Evolutionary conservation across 192 early-diverging fungal species (phyloP), one percentile per base, ranked within the genome.

Genomic region (Spinellus fusiger): DNA sequence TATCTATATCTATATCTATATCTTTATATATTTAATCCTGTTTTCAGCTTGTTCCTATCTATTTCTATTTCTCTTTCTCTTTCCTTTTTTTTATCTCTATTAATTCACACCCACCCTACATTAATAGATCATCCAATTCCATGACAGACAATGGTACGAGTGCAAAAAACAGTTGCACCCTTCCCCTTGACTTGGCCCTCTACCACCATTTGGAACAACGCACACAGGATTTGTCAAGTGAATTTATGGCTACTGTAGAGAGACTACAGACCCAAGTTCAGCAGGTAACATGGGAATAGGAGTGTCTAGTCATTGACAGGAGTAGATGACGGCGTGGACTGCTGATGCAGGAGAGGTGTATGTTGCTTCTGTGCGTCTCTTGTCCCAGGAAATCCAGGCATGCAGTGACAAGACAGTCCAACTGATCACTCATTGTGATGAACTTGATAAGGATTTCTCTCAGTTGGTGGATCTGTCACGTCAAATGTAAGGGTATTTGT

Each of bases 381-480:
- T 72, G 26, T 16, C 31, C 3, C 33, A 44, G 1, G 59, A 60
- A 10, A 56, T 66, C 8, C 54, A 56, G 1, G 12, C n/a, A 0
- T 66, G 65, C 23, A 65, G 55, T 9, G 38, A 62, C n/a, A 33
- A 67, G 3, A 62, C 65, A 5, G 44, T 66, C 0, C 53, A 62
- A 23, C 5, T 72, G 25, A 72, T 72, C 20, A 62, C 70, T 0
- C 60, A 56, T 18, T 72, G 70, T 54, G 70, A 72, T 20, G 70
- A 72, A 34, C 31, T 72, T 0, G 70, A 72, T 26, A 72, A 72
- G 40, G 70, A 72, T 38, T 59, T 72, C 2, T 34, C 59, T 6
- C 66, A 61, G 16, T 27, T 69, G 20, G 23, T n/a, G 10, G 33
- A 54, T 12, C 38, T 66, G 16, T 56, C 65, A 52, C 40, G 40